phyloP scores from a whole-genome alignment of 2,329 filamentous ascomycete species.

The Chrysoporthe puriensis region DNA sequence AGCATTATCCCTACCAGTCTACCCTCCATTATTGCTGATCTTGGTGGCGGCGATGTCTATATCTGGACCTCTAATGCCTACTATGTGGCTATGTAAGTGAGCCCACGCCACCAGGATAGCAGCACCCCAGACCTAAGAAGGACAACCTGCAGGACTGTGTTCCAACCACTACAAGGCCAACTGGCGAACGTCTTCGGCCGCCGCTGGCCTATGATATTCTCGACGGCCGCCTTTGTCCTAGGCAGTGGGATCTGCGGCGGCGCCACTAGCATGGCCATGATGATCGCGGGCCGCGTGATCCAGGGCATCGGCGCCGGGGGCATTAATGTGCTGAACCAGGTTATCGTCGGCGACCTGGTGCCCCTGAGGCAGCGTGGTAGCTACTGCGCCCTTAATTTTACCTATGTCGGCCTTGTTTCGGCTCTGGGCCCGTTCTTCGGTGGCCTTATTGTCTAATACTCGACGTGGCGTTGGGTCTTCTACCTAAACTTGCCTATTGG shows the following conservation, averaged over 20 bases:
- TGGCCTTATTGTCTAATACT: slow-evolving; percentile 8
- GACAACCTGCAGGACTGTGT: slow-evolving; percentile 32
- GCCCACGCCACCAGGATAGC: no score
- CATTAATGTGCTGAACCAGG: slow-evolving; percentile 39
- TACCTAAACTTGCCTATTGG: slow-evolving; percentile 39
- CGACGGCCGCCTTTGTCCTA: slow-evolving; percentile 52
- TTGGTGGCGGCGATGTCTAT: slow-evolving; percentile 33
- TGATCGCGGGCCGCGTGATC: slow-evolving; percentile 53
- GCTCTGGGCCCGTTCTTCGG: slow-evolving; percentile 16
- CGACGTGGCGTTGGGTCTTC: slow-evolving; percentile 22
- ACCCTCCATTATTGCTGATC: slow-evolving; percentile 32
- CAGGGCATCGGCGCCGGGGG: slow-evolving; percentile 51
- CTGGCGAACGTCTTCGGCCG: slow-evolving; percentile 50
- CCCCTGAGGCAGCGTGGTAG: slow-evolving; percentile 42
- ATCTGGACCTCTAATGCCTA: slow-evolving; percentile 34
- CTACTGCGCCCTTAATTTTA: slow-evolving; percentile 40
- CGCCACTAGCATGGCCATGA: slow-evolving; percentile 40
- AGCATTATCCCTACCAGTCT: slow-evolving; percentile 35
- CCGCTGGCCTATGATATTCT: slow-evolving; percentile 43
- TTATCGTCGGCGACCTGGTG: slow-evolving; percentile 32
- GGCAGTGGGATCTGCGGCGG: slow-evolving; percentile 58
- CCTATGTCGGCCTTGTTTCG: neutral
- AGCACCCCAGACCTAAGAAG: no score
- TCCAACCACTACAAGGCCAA: slow-evolving; percentile 56
- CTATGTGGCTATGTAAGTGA: slow-evolving; percentile 34